Evolutionary conservation across 345 rosid species (phyloP).

Genomic region (Iberis pinnata): DNA sequence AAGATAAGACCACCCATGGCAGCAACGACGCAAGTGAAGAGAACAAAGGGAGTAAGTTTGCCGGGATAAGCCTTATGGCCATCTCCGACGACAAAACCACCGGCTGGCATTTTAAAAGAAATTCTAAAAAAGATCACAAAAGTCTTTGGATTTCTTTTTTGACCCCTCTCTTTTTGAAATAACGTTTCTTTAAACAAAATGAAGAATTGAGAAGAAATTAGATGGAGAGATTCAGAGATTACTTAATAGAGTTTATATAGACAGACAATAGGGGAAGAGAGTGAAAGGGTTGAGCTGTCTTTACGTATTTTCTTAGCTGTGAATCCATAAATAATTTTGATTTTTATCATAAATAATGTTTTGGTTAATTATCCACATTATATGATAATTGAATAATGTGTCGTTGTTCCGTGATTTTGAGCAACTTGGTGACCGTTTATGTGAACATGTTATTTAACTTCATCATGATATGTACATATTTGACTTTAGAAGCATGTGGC

Average conservation of each 20-base stretch:
- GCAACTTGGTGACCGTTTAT: slow-evolving; percentile 25
- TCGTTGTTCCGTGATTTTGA: slow-evolving; percentile 18
- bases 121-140: neutral
- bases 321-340: neutral
- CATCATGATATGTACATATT: neutral
- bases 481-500: slow-evolving; percentile 16
- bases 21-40: slow-evolving; percentile 78
- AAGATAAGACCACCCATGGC: slow-evolving; percentile 99
- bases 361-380: slow-evolving; percentile 23
- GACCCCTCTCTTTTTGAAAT: neutral
- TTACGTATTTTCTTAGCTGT: slow-evolving; percentile 19
- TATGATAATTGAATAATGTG: slow-evolving; percentile 17
- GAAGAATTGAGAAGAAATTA: neutral
- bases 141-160: neutral
- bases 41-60: slow-evolving; percentile 67
- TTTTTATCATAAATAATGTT: neutral
- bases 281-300: slow-evolving; percentile 23
- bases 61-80: slow-evolving; percentile 68
- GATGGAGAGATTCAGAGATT: slow-evolving; percentile 17
- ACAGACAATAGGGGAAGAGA: slow-evolving; percentile 1
- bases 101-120: slow-evolving; percentile 41
- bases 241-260: slow-evolving; percentile 21
- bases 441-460: slow-evolving; percentile 23
- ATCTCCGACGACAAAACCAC: slow-evolving; percentile 45
- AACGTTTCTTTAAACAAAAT: neutral